These are phyloP conservation scores for Alternaria gaisen DNA, from an alignment of 2,329 filamentous ascomycete species.

Conservation along the genomic window DNA sequence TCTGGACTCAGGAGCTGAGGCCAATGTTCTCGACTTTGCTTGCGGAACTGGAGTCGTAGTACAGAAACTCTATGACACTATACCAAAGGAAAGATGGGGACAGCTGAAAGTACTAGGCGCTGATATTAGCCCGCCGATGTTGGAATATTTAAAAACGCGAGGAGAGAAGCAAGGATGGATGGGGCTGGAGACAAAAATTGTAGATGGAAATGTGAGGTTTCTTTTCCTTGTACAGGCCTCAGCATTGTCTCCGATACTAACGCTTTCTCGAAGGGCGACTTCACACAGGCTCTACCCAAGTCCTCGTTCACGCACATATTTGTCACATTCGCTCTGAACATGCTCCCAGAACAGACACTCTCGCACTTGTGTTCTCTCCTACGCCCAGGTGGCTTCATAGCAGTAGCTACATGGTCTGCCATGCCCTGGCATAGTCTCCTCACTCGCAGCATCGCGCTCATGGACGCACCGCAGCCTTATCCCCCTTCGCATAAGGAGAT, in stretches of 20 bases:
- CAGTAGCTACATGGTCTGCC: conserved; percentile 31
- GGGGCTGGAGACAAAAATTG: conserved; percentile 19
- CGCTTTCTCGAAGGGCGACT: conserved; percentile 8
- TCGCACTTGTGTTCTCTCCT: conserved; percentile 18
- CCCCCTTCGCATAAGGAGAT: conserved; percentile 19
- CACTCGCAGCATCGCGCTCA: conserved; percentile 11
- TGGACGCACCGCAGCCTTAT: conserved; percentile 10
- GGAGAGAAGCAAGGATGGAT: conserved; percentile 31
- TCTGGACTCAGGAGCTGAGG: neutral
- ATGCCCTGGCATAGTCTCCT: conserved; percentile 27
- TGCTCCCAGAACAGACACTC: conserved; percentile 14
- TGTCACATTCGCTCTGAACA: conserved; percentile 35
- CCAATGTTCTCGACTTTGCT: conserved; percentile 35
- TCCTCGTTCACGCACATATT: conserved; percentile 34
- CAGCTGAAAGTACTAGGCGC: conserved; percentile 28
- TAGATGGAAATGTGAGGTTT: conserved; percentile 27
- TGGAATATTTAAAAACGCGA: conserved; percentile 26
- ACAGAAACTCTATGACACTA: conserved; percentile 26
- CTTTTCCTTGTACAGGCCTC: neutral
- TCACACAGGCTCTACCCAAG: conserved; percentile 16
- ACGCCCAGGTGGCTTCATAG: conserved; percentile 29
- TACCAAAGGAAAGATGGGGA: conserved; percentile 25
- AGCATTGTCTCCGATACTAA: neutral
- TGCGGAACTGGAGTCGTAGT: conserved; percentile 37
- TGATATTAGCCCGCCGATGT: conserved; percentile 35